These are phyloP conservation scores for Phylloporus arenicola DNA, from an alignment of 768 basidiomycete species.

Conservation along the genomic window DNA sequence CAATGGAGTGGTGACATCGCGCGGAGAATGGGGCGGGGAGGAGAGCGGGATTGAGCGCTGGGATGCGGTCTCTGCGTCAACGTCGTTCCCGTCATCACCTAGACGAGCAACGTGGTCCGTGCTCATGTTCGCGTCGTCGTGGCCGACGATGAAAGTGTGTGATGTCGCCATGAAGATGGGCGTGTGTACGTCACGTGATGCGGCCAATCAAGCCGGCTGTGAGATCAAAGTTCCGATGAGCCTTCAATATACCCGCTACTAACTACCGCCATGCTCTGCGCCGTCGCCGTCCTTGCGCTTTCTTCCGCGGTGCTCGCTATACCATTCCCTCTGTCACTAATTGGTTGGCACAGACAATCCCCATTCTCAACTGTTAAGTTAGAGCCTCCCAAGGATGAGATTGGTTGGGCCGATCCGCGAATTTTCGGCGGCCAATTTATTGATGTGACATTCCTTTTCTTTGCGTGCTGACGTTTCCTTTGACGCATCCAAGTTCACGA, in stretches of 20 bases:
- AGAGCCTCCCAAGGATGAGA: conserved; percentile 19
- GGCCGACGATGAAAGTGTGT: conserved; percentile 1
- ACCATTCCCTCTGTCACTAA: conserved; percentile 8
- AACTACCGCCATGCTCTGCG: conserved; percentile 12
- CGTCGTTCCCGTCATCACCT: conserved; percentile 40
- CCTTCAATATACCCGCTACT: background rate
- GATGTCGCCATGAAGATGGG: conserved; percentile 9
- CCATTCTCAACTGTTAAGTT: conserved; percentile 1
- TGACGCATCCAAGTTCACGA: conserved; percentile 50
- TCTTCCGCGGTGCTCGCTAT: conserved; percentile 8
- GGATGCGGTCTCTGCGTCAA: conserved; percentile 72
- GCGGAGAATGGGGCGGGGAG: conserved; percentile 54
- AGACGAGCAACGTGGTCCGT: conserved; percentile 3
- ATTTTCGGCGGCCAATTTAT: conserved; percentile 66
- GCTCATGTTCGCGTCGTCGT: conserved; percentile 1
- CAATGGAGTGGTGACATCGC: conserved; percentile 24
- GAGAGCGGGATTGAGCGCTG: conserved; percentile 73
- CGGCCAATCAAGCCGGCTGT: background rate
- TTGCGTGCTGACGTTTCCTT: background rate
- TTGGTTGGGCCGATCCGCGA: conserved; percentile 64
- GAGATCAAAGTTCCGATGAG: no score
- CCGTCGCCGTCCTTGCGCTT: conserved; percentile 11
- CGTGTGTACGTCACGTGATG: conserved; percentile 25
- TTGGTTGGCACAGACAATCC: conserved; percentile 9
- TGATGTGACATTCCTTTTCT: conserved; percentile 50